A percentile compares a stretch with the other conserved stretches of the same genome.
These are phyloP conservation scores for Penicillium freii DNA, from an alignment of 2,329 filamentous ascomycete genomes.

Conservation along the genomic window DNA sequence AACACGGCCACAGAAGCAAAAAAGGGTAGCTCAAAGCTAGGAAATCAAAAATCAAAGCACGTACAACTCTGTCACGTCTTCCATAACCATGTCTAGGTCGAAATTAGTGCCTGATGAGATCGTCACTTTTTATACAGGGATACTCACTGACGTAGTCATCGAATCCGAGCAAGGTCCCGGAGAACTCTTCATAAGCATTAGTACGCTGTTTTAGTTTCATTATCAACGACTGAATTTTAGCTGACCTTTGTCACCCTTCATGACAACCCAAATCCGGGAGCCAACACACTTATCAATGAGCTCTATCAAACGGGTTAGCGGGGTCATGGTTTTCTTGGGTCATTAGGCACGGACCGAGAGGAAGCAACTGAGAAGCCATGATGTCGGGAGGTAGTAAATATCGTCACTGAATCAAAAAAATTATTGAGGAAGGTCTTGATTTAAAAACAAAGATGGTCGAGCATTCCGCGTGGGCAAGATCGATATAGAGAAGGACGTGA, in stretches of 20 bases:
- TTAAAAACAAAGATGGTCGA: background rate
- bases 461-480: constrained; percentile 7
- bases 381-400: constrained; percentile 12
- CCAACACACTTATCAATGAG: constrained; percentile 99
- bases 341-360: constrained; percentile 56
- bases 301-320: constrained; percentile 56
- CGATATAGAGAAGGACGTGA: constrained; percentile 23
- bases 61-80: constrained; percentile 96
- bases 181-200: constrained; percentile 68
- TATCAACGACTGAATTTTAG: background rate
- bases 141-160: constrained; percentile 99
- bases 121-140: background rate
- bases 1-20: background rate
- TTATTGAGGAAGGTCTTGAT: background rate
- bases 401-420: too few species aligned
- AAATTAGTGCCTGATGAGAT: constrained; percentile 14
- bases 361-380: constrained; percentile 73
- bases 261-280: constrained; percentile 96
- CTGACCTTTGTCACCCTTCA: constrained; percentile 97
- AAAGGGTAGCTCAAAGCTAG: background rate
- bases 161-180: constrained; percentile 88
- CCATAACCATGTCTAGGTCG: constrained; percentile 85
- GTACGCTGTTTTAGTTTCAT: background rate
- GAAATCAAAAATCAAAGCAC: constrained; percentile 29
- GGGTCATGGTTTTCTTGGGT: constrained; percentile 11